These are phyloP conservation scores for Phytophthora pini DNA, from an alignment of 352 stramenopile species.

Conservation along the genomic window DNA sequence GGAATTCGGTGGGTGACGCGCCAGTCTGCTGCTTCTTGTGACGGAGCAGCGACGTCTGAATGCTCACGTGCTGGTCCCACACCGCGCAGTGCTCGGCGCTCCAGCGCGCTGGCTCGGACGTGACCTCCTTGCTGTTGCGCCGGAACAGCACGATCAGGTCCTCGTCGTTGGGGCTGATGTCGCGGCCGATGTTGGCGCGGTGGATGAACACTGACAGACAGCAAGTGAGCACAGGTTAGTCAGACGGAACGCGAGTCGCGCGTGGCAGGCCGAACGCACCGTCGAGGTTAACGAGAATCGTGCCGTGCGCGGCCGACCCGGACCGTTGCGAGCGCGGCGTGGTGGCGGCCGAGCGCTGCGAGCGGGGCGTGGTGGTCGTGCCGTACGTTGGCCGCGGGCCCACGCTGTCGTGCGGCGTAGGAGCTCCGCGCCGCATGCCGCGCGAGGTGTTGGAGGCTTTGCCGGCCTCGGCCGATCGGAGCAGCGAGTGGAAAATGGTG, in stretches of 20 bases:
- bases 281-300: conserved; percentile 77
- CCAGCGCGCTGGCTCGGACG: conserved; percentile 73
- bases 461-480: conserved; percentile 21
- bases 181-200: conserved; percentile 72
- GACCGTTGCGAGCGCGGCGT: conserved; percentile 32
- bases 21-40: conserved; percentile 47
- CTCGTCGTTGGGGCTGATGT: conserved; percentile 76
- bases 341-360: conserved; percentile 16
- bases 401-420: conserved; percentile 26
- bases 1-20: conserved; percentile 43
- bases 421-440: conserved; percentile 43
- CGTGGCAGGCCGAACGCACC: conserved; percentile 26
- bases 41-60: conserved; percentile 78
- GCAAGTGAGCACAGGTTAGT: neutral
- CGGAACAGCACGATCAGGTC: conserved; percentile 86
- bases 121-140: conserved; percentile 83
- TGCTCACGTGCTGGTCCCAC: conserved; percentile 81
- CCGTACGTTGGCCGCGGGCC: conserved; percentile 30
- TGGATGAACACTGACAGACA: conserved; percentile 57
- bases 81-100: conserved; percentile 69
- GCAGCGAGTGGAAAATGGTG: conserved; percentile 33
- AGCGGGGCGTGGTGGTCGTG: conserved; percentile 21
- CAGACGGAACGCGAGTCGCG: neutral
- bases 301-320: conserved; percentile 40
- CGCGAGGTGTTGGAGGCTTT: conserved; percentile 25